phyloP scores from a whole-genome alignment of 225 moss, liverwort and hornwort species.

The Pseudisothecium myosuroides region DNA sequence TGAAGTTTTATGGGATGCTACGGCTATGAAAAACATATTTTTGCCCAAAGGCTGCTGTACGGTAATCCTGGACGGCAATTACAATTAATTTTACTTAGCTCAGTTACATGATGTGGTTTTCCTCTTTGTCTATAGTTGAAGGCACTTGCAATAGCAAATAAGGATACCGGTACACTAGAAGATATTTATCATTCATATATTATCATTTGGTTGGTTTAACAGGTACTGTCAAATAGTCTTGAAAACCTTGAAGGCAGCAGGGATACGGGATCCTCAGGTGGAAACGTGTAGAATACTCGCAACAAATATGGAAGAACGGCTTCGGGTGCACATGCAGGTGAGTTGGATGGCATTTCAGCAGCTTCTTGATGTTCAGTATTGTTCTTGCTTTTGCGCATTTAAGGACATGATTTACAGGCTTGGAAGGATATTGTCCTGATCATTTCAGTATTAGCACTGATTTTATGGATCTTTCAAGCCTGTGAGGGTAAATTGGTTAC shows the following conservation, averaged over 20 bases:
- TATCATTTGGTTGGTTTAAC: constrained; percentile 5
- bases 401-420: neutral
- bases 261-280: constrained; percentile 61
- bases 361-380: neutral
- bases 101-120: neutral
- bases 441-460: neutral
- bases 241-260: constrained; percentile 83
- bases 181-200: neutral
- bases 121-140: neutral
- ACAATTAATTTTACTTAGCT: neutral
- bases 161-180: neutral
- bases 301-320: constrained; percentile 74
- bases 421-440: neutral
- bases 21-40: neutral
- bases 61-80: neutral
- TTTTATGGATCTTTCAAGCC: neutral
- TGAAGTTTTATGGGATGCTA: neutral
- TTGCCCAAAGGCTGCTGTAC: neutral
- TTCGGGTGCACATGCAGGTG: constrained; percentile 74
- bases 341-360: neutral
- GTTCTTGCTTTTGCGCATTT: neutral
- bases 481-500: neutral
- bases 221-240: constrained; percentile 84
- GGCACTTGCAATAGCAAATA: neutral
- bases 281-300: constrained; percentile 68